A percentile compares a stretch with the other conserved stretches of the same genome.
Conservation (phyloP, 2,329 filamentous ascomycete genomes). For the Stemphylium vesicarium region DNA sequence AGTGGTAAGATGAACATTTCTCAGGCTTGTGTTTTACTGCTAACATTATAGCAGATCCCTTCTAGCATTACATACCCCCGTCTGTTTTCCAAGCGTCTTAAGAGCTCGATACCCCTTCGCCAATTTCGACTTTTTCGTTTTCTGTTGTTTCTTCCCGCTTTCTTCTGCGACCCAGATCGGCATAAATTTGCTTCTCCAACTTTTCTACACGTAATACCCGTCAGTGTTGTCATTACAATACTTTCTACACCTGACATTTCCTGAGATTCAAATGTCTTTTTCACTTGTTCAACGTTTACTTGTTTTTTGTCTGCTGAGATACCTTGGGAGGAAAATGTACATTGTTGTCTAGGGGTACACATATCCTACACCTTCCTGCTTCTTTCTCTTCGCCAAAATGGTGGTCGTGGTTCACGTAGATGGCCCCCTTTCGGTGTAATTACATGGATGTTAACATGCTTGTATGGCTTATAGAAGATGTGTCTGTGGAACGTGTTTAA, state of each 20-base stretch:
- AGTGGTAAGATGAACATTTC: conserved; percentile 15
- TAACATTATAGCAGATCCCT: conserved; percentile 11
- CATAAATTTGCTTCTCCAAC: conserved; percentile 4
- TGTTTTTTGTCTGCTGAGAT: conserved; percentile 7
- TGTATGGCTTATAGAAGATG: too few relatives aligned
- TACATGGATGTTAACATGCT: too few relatives aligned
- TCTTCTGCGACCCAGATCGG: conserved; percentile 2
- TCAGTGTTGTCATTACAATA: conserved; percentile 6
- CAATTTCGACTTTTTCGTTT: conserved; percentile 27
- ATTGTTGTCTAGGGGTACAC: conserved; percentile 15
- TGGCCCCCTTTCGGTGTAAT: too few relatives aligned
- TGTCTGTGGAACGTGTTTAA: too few relatives aligned
- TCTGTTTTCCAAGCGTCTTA: conserved; percentile 30
- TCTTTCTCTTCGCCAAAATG: too few relatives aligned
- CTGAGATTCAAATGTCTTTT: conserved; percentile 6
- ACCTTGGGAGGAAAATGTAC: conserved; percentile 17
- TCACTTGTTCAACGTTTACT: conserved; percentile 5
- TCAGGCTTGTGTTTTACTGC: not conserved
- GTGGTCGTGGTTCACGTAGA: too few relatives aligned
- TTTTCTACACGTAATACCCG: conserved; percentile 32
- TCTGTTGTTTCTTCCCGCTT: not conserved
- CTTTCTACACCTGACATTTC: conserved; percentile 6
- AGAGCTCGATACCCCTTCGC: conserved; percentile 42
- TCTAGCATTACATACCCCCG: conserved; percentile 18
- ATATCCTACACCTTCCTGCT: not conserved